phyloP scores from a whole-genome alignment of 805 yeast genomes.

The Clavispora carvajalis region DNA sequence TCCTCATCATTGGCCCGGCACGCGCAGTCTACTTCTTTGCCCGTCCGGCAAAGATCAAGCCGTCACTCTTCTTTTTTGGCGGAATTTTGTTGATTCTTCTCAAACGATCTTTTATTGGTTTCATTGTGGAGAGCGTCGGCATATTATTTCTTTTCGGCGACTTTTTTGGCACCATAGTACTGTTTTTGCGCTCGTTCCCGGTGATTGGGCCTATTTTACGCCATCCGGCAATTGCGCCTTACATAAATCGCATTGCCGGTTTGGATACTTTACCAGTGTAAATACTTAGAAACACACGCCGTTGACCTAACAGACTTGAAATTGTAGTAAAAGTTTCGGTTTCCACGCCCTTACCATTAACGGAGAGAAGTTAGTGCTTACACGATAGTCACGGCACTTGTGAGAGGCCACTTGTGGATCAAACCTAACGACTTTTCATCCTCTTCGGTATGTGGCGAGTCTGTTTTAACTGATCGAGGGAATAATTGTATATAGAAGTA shows the following conservation, averaged over 20 bases:
- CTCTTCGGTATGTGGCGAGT: no score
- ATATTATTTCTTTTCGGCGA: slow-evolving; percentile 84
- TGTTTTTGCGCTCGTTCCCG: slow-evolving; percentile 84
- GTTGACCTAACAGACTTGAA: no score
- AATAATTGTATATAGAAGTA: no score
- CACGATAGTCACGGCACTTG: no score
- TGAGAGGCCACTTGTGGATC: no score
- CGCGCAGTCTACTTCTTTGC: slow-evolving; percentile 79
- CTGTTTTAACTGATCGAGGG: no score
- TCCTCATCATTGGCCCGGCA: slow-evolving; percentile 81
- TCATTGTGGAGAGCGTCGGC: slow-evolving; percentile 81
- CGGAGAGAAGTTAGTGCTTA: no score
- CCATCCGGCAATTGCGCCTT: slow-evolving; percentile 78
- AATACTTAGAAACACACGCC: neutral
- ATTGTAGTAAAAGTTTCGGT: no score
- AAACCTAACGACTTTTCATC: no score
- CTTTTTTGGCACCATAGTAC: slow-evolving; percentile 83
- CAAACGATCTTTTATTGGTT: slow-evolving; percentile 80
- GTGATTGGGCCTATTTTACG: slow-evolving; percentile 79
- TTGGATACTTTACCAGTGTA: slow-evolving; percentile 36
- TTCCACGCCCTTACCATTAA: no score
- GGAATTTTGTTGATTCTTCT: slow-evolving; percentile 75
- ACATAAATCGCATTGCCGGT: slow-evolving; percentile 40
- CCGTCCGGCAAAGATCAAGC: slow-evolving; percentile 81
- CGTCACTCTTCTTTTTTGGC: slow-evolving; percentile 68